These are phyloP conservation scores for Myxozyma monticola DNA, from an alignment of 805 yeast species.

Conservation along the genomic window DNA sequence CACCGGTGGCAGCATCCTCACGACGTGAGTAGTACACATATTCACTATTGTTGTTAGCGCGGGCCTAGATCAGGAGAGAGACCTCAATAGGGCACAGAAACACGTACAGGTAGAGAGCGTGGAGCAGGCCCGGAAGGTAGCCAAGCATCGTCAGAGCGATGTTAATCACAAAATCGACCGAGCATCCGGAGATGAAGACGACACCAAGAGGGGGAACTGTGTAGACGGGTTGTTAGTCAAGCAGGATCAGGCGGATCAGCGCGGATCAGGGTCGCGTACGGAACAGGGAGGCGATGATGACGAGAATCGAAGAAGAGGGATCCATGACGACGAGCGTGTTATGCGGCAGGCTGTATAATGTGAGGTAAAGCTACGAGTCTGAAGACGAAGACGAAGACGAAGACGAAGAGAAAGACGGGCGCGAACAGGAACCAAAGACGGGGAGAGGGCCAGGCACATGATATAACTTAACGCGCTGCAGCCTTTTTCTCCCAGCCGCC, in stretches of 20 bases:
- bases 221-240: not conserved
- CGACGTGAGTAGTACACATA: constrained; percentile 28
- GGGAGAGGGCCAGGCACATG: no score
- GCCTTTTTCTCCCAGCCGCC: no score
- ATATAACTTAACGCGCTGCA: no score
- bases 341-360: no score
- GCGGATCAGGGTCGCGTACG: constrained; percentile 6
- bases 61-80: not conserved
- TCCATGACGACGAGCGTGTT: constrained; percentile 14
- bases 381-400: no score
- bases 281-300: constrained; percentile 24
- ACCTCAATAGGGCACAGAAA: not conserved
- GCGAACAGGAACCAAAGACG: no score
- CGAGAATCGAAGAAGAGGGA: constrained; percentile 23
- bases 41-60: constrained; percentile 9
- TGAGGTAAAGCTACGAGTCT: no score
- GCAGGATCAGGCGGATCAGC: not conserved
- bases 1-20: constrained; percentile 27
- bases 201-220: constrained; percentile 30
- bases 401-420: no score
- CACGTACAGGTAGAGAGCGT: constrained; percentile 29
- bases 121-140: constrained; percentile 55
- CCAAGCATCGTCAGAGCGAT: constrained; percentile 60
- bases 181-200: constrained; percentile 39
- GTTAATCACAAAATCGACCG: constrained; percentile 55